These are phyloP conservation scores for Alternaria panax DNA, from an alignment of 2,329 filamentous ascomycete genomes.

Conservation along the genomic window DNA sequence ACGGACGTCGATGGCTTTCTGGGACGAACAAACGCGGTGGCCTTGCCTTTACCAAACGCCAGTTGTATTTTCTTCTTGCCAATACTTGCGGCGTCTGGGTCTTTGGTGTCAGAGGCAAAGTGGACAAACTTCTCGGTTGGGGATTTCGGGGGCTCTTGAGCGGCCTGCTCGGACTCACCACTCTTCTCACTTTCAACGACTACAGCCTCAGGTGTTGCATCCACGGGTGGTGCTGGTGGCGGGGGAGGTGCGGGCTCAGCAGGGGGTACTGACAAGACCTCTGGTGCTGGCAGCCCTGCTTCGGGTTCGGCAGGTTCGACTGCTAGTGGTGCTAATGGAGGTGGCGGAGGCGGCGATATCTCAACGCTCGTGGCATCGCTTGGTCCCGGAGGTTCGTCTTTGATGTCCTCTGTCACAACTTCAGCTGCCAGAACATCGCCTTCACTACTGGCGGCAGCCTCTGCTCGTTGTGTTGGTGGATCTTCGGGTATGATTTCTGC, in stretches of 20 bases:
- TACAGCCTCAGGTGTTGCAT: slow-evolving; percentile 7
- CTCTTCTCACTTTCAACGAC: slow-evolving; percentile 38
- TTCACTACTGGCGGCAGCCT: slow-evolving; percentile 8
- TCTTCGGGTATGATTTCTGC: slow-evolving; percentile 9
- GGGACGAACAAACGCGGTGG: slow-evolving; percentile 44
- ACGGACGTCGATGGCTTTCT: slow-evolving; percentile 31
- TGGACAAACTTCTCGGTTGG: slow-evolving; percentile 45
- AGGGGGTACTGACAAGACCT: slow-evolving; percentile 9
- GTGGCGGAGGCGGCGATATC: slow-evolving; percentile 11
- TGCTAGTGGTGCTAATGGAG: slow-evolving; percentile 11
- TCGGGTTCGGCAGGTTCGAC: slow-evolving; percentile 1
- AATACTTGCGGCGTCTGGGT: slow-evolving; percentile 38
- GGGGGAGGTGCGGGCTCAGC: slow-evolving; percentile 20
- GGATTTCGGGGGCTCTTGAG: slow-evolving; percentile 43
- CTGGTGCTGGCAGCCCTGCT: slow-evolving; percentile 20
- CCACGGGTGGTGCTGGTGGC: slow-evolving; percentile 19
- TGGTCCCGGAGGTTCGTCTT: slow-evolving; percentile 35
- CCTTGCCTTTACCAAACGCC: slow-evolving; percentile 37
- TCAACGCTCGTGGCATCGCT: not conserved
- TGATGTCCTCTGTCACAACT: slow-evolving; percentile 29
- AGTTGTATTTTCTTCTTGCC: slow-evolving; percentile 41
- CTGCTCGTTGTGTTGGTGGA: slow-evolving; percentile 4
- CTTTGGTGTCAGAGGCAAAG: slow-evolving; percentile 50
- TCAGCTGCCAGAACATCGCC: slow-evolving; percentile 23
- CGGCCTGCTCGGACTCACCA: slow-evolving; percentile 49